These are phyloP conservation scores for Cenchrus purpureus DNA, from an alignment of 176 grass and related monocot genomes.

Conservation along the genomic window DNA sequence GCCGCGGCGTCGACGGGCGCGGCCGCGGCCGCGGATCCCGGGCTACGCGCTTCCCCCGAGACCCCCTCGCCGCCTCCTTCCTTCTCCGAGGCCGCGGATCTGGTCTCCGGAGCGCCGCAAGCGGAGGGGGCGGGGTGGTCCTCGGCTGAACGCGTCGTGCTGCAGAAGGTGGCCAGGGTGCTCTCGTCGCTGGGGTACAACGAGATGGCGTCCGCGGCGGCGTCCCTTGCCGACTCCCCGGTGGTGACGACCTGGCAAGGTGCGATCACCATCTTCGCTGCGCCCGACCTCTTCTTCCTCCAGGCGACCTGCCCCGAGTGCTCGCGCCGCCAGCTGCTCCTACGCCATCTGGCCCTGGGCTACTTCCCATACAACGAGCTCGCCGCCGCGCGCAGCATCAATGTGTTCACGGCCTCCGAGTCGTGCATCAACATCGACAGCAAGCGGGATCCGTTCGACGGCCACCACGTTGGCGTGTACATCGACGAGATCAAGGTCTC, in stretches of 20 bases:
- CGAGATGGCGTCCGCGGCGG: constrained; percentile 61
- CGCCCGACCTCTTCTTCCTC: constrained; percentile 49
- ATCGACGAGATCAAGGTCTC: constrained; percentile 67
- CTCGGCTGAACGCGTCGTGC: not conserved
- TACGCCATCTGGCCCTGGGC: constrained; percentile 66
- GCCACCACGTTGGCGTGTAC: constrained; percentile 48
- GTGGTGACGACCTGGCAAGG: constrained; percentile 50
- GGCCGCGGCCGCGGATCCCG: not conserved
- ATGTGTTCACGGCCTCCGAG: constrained; percentile 50
- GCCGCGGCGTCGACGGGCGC: not conserved
- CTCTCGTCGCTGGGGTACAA: constrained; percentile 71
- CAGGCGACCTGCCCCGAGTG: constrained; percentile 53
- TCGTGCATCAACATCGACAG: constrained; percentile 60
- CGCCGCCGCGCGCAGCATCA: constrained; percentile 39
- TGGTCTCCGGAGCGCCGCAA: not conserved
- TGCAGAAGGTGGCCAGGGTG: constrained; percentile 49
- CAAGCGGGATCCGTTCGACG: constrained; percentile 38
- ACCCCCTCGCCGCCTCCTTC: constrained; percentile 21
- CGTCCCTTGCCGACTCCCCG: constrained; percentile 35
- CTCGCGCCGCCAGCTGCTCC: constrained; percentile 54
- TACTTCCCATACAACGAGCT: constrained; percentile 65
- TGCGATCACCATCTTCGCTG: constrained; percentile 67
- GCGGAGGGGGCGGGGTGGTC: not conserved
- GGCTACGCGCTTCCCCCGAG: not conserved
- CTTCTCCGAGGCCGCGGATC: not conserved